A percentile compares a stretch with the other conserved stretches of the same genome.
phyloP scores from a whole-genome alignment of 1,284 basidiomycete species.

The Phenoliferia sp. region DNA sequence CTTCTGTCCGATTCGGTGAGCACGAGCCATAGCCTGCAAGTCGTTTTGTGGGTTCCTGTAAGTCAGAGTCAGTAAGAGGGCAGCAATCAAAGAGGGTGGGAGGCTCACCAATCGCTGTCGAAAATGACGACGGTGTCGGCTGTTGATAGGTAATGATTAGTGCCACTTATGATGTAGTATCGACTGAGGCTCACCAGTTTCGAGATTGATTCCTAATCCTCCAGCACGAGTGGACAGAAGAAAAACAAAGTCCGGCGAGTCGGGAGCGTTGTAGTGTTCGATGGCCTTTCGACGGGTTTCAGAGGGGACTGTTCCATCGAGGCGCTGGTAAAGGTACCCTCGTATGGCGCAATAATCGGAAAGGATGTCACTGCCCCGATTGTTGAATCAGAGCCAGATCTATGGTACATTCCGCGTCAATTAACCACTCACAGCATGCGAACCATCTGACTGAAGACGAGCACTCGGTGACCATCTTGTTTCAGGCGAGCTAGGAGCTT shows the following conservation, averaged over 20 bases:
- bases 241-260: constrained; percentile 82
- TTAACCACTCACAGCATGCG: constrained; percentile 63
- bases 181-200: constrained; percentile 58
- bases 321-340: constrained; percentile 74
- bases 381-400: not conserved
- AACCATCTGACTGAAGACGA: constrained; percentile 87
- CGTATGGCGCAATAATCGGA: constrained; percentile 92
- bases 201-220: constrained; percentile 95
- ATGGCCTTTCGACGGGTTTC: constrained; percentile 80
- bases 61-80: constrained; percentile 23
- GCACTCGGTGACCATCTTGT: constrained; percentile 47
- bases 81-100: not conserved
- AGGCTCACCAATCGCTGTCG: constrained; percentile 53
- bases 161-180: constrained; percentile 40
- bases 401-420: not conserved
- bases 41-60: constrained; percentile 95
- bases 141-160: constrained; percentile 51
- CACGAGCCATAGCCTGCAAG: constrained; percentile 96
- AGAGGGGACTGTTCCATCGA: constrained; percentile 70
- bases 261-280: constrained; percentile 69
- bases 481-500: constrained; percentile 47
- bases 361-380: constrained; percentile 65
- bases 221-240: constrained; percentile 94
- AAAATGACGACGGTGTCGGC: constrained; percentile 99
- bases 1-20: constrained; percentile 95